These are phyloP conservation scores for Apiotrichum montevideense DNA, from an alignment of 1,284 basidiomycete species.

Conservation along the genomic window DNA sequence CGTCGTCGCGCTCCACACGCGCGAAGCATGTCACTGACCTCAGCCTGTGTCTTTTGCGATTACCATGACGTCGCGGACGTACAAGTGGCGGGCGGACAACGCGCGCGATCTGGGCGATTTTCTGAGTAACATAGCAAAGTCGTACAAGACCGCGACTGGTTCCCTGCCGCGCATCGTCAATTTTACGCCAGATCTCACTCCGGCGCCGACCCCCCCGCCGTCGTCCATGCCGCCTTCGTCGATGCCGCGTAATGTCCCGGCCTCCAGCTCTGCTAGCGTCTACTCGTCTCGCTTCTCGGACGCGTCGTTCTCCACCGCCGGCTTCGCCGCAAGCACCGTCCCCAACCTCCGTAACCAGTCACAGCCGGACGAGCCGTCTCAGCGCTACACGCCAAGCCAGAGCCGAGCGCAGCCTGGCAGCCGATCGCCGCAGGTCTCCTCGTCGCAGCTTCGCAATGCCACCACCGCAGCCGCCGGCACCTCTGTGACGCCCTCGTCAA, in stretches of 20 bases:
- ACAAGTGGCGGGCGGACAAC: constrained; percentile 78
- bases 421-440: not conserved
- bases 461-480: not conserved
- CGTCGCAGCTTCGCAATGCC: not conserved
- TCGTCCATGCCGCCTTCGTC: too few species aligned
- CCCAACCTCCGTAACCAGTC: too few species aligned
- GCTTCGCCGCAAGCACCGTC: too few species aligned
- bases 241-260: too few species aligned
- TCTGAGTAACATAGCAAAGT: constrained; percentile 59
- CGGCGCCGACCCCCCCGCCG: too few species aligned
- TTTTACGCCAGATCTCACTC: constrained; percentile 16
- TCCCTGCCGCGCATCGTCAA: constrained; percentile 47
- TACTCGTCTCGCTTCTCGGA: too few species aligned
- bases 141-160: constrained; percentile 62
- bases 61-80: constrained; percentile 68
- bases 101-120: constrained; percentile 60
- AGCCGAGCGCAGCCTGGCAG: not conserved
- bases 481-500: too few species aligned
- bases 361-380: too few species aligned
- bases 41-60: constrained; percentile 69
- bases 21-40: constrained; percentile 2
- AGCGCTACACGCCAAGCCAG: too few species aligned
- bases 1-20: too few species aligned
- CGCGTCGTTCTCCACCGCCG: too few species aligned
- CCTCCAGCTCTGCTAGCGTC: too few species aligned